These are phyloP conservation scores for Nicotiana tabacum DNA, from an alignment of 257 asterid species.

Conservation along the genomic window DNA sequence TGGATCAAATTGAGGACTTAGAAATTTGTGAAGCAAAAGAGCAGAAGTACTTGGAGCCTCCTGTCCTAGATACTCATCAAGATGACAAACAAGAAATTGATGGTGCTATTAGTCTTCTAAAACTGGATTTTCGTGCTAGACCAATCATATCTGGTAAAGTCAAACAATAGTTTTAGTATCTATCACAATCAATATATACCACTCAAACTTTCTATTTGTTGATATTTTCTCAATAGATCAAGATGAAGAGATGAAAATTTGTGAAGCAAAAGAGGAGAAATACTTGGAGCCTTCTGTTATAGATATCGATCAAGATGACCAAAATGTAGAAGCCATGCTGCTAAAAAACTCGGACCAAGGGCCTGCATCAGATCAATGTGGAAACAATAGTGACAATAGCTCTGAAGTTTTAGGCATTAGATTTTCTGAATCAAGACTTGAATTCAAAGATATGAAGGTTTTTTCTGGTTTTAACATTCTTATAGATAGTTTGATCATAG, in stretches of 20 bases:
- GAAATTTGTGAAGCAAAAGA: conserved; percentile 8
- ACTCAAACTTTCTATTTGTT: not conserved
- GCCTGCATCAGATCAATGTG: conserved; percentile 7
- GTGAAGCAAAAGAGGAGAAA: conserved; percentile 2
- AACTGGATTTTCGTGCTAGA: conserved; percentile 25
- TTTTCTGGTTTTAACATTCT: conserved; percentile 46
- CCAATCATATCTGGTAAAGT: conserved; percentile 27
- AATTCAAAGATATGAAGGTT: conserved; percentile 36
- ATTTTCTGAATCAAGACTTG: conserved; percentile 18
- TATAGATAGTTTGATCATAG: conserved; percentile 38
- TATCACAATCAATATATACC: not conserved
- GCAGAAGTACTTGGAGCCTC: conserved; percentile 6
- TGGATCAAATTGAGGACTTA: conserved; percentile 12
- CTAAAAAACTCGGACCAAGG: conserved; percentile 3
- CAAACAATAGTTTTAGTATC: not conserved
- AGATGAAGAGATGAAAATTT: conserved; percentile 14
- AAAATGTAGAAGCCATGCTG: conserved; percentile 10
- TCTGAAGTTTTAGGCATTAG: conserved; percentile 27
- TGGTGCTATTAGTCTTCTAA: conserved; percentile 32
- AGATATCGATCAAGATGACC: conserved; percentile 13
- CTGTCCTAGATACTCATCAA: conserved; percentile 1
- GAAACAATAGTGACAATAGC: conserved; percentile 11
- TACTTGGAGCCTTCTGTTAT: conserved; percentile 3
- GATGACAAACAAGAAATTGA: conserved; percentile 32
- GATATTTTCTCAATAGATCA: not conserved